A percentile compares a stretch with the other conserved stretches of the same genome.
Evolutionary conservation across 2,329 filamentous ascomycete species (phyloP).

Genomic region (Fusarium redolens): DNA sequence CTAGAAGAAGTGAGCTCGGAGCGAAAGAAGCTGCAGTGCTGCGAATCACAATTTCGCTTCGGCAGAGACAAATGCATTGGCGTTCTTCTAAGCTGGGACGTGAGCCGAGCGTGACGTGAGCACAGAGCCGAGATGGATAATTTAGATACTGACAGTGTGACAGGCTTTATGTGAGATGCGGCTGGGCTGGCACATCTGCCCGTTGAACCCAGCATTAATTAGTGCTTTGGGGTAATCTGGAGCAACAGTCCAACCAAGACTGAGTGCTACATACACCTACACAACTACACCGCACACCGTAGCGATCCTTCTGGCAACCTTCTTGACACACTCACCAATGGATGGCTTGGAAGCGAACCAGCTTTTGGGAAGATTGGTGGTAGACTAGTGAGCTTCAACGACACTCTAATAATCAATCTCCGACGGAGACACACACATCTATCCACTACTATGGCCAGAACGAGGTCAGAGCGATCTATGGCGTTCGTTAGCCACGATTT

Average conservation of each 20-base stretch:
- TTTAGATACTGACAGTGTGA: constrained; percentile 12
- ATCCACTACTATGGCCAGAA: background rate
- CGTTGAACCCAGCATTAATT: constrained; percentile 24
- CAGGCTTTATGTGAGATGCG: constrained; percentile 18
- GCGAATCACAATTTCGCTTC: constrained; percentile 43
- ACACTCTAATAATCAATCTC: constrained; percentile 7
- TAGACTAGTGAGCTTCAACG: constrained; percentile 9
- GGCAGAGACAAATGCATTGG: constrained; percentile 21
- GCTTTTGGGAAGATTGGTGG: background rate
- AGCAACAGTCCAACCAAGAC: constrained; percentile 11
- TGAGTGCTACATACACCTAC: constrained; percentile 1
- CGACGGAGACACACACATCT: background rate
- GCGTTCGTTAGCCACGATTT: constrained; percentile 22
- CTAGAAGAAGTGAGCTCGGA: constrained; percentile 43
- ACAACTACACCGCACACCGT: background rate
- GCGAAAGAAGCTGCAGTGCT: constrained; percentile 16
- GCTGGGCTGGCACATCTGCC: constrained; percentile 18
- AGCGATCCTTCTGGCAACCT: background rate
- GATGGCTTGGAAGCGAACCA: background rate
- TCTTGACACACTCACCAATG: constrained; percentile 1
- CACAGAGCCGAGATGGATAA: constrained; percentile 20
- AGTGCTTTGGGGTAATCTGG: constrained; percentile 30
- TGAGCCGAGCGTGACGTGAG: constrained; percentile 34
- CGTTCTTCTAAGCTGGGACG: constrained; percentile 17
- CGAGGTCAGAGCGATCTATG: constrained; percentile 28